Evolutionary conservation across 116 monocot genomes (phyloP), one percentile per base, ranked within the genome.

Genomic region (Zostera marina): DNA sequence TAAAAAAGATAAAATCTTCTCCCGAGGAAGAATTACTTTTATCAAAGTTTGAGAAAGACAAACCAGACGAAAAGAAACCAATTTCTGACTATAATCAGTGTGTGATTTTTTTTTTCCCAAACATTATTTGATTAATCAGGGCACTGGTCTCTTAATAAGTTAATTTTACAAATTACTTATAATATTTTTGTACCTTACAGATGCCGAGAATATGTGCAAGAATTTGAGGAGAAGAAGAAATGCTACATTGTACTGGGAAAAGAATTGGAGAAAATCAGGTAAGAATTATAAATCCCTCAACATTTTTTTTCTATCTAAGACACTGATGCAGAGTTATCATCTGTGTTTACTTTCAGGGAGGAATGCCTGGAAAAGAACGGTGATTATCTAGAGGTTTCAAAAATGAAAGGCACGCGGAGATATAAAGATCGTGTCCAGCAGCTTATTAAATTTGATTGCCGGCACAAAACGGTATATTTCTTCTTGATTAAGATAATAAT

Each of bases 131-230:
- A 13, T 42, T 10, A 40, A 42, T 9, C 22, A 20, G 52, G 8
- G 16, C 2, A 19, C 21, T 5, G 26, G 22, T 14, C n/a, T 53
- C 12, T 24, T 49, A 8, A 56, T n/a, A n/a, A n/a, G n/a, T 14
- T 32, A 8, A 56, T 4, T 8, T 56, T 56, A 15, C 24, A 56
- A 56, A 15, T 56, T 4, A 40, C 8, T n/a, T 8, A 32, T 56
- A 40, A 25, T 15, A 24, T 14, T n/a, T 32, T 20, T 43, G 22
- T 16, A 54, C 7, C 54, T 42, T 42, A 19, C 74, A 98, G 96
- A 70, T 98, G 82, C 47, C 78, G 70, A 54, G 82, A 80, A 53
- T 98, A 89, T 54, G 72, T 98, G 44, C 75, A 82, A 74, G 96
- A 89, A 67, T 98, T 70, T 69, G 63, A 65, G 54, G 89, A 89